phyloP scores from a whole-genome alignment of 768 basidiomycete species.

The Galerina sulciceps region DNA sequence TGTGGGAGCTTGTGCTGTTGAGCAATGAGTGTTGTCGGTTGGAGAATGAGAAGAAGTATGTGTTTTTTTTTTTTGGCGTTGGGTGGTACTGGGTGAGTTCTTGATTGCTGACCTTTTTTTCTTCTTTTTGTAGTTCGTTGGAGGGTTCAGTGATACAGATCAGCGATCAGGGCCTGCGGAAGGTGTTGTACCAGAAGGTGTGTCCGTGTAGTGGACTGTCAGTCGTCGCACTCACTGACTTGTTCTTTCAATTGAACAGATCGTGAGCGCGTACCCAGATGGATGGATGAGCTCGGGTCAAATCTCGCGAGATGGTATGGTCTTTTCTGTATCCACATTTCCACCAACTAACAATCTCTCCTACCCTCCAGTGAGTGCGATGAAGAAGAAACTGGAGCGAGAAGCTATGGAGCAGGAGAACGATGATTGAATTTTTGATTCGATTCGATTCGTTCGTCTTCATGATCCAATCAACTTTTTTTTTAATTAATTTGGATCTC shows the following conservation, averaged over 20 bases:
- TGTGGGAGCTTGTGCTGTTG: slow-evolving; percentile 81
- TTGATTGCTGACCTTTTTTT: background rate
- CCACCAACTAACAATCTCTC: background rate
- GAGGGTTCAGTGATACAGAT: slow-evolving; percentile 75
- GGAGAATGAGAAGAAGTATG: slow-evolving; percentile 52
- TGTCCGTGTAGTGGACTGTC: slow-evolving; percentile 9
- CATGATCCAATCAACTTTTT: background rate
- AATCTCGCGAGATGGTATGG: slow-evolving; percentile 83
- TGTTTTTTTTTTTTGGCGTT: slow-evolving; percentile 4
- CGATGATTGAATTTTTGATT: slow-evolving; percentile 20
- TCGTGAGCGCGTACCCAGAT: slow-evolving; percentile 79
- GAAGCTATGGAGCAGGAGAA: slow-evolving; percentile 68
- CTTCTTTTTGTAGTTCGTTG: slow-evolving; percentile 39
- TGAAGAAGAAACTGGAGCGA: slow-evolving; percentile 82
- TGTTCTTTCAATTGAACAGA: slow-evolving; percentile 38
- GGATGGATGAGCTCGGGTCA: slow-evolving; percentile 89
- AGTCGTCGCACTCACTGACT: background rate
- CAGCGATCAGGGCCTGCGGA: slow-evolving; percentile 81
- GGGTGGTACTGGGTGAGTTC: slow-evolving; percentile 22
- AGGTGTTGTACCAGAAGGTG: slow-evolving; percentile 81
- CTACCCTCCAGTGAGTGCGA: slow-evolving; percentile 65
- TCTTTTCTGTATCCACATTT: background rate
- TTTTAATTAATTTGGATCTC: background rate
- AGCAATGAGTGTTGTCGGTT: slow-evolving; percentile 82
- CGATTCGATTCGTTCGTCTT: background rate